Evolutionary conservation across 257 asterid genomes (phyloP), one percentile per base, ranked within the genome.

Genomic region (Lycium barbarum): DNA sequence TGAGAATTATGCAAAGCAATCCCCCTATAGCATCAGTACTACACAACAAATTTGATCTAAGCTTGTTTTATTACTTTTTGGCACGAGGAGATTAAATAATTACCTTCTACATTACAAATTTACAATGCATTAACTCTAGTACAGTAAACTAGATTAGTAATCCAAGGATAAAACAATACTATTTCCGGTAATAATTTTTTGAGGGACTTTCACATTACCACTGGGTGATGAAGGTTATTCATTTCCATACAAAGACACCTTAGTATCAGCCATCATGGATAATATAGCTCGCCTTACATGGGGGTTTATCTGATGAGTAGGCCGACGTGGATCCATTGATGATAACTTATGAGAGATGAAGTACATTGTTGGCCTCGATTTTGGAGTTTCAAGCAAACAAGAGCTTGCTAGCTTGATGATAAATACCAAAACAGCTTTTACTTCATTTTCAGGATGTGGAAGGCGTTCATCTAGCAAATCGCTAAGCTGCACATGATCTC

Each of bases 301-400:
- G 33, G 33, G 33, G 33, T 26, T 26, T 26, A 26, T 26, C 33
- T 26, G 33, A 43, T 43, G 57, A 71, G 33, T 71, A 40, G 35
- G 55, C 1, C 17, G 57, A 45, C 10, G 79, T 43, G 57, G 9
- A 43, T 10, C 80, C 80, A 13, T 79, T 35, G 57, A 17, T 2
- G 72, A 38, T 58, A 61, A 62, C 74, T 0, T 6, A 14, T 62
- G 73, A 61, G 6, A 36, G 0, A 81, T 65, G 53, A 40, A 54
- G 68, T 81, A 18, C 84, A 81, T 81, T 22, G 71, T 58, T 62
- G 84, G 84, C 45, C 59, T 58, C 7, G 38, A 38, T 26, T 26
- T 26, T 26, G 33, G 33, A 26, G 33, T 26, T 26, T 26, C 33
- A 26, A 26, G 33, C 33, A 26, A 26, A 26, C 33, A 26, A 26